Evolutionary conservation across 2,329 filamentous ascomycete species (phyloP).

Genomic region (Botrytis aclada): DNA sequence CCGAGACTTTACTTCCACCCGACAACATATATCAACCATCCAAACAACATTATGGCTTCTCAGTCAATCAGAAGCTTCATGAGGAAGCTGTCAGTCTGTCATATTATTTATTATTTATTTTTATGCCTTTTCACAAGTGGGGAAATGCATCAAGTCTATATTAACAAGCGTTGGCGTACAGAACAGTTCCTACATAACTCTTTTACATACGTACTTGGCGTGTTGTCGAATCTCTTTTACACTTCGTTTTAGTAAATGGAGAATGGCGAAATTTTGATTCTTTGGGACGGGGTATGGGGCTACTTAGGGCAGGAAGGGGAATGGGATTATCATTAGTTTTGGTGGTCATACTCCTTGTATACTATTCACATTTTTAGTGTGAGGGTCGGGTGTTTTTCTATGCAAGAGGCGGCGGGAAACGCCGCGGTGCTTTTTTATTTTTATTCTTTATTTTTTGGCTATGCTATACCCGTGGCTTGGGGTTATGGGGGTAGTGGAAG

Average conservation of each 20-base stretch:
- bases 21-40: background rate
- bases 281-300: background rate
- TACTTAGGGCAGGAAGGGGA: background rate
- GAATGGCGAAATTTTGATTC: slow-evolving; percentile 9
- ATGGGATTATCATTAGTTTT: background rate
- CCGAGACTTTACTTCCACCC: background rate
- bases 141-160: slow-evolving; percentile 7
- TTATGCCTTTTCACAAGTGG: slow-evolving; percentile 6
- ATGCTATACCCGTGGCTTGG: slow-evolving; percentile 15
- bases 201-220: background rate
- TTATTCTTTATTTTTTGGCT: background rate
- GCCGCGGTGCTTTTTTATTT: background rate
- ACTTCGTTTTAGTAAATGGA: background rate
- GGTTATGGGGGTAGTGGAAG: background rate
- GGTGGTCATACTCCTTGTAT: slow-evolving; percentile 16
- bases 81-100: slow-evolving; percentile 4
- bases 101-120: slow-evolving; percentile 5
- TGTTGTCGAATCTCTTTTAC: background rate
- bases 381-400: background rate
- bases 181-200: slow-evolving; percentile 2
- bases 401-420: background rate
- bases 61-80: background rate
- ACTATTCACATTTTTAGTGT: slow-evolving; percentile 5
- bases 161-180: slow-evolving; percentile 13
- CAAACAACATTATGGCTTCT: background rate